Conservation (phyloP, 768 basidiomycete genomes). For the Rhizopogon vesiculosus region DNA sequence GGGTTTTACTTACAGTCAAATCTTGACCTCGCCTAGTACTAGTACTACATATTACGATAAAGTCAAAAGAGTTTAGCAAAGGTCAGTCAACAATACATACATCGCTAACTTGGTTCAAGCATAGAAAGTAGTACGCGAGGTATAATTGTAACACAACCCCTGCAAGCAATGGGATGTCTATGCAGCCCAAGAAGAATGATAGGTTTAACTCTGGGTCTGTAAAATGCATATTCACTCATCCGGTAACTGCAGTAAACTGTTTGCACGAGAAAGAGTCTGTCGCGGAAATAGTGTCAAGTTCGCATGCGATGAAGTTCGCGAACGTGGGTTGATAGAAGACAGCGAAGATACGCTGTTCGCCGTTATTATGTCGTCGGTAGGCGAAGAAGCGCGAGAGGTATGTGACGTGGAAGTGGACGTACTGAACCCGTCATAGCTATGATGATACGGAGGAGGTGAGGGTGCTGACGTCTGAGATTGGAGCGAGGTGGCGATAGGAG, state of each 20-base stretch:
- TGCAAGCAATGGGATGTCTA: neutral
- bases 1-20: too few species aligned
- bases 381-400: constrained; percentile 28
- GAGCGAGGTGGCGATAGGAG: constrained; percentile 13
- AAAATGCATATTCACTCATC: neutral
- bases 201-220: neutral
- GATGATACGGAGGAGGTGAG: constrained; percentile 16
- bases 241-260: constrained; percentile 16
- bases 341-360: constrained; percentile 25
- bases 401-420: constrained; percentile 28
- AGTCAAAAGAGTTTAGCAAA: too few species aligned
- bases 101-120: neutral
- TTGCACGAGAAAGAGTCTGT: constrained; percentile 31
- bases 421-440: constrained; percentile 18
- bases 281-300: constrained; percentile 54
- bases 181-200: neutral
- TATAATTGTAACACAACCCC: neutral
- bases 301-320: constrained; percentile 63
- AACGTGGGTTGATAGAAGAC: constrained; percentile 41
- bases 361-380: constrained; percentile 14
- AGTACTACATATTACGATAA: too few species aligned
- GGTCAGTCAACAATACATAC: neutral
- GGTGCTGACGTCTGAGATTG: constrained; percentile 2
- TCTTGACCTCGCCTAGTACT: too few species aligned
- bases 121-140: neutral